Percentiles rank a stretch among this genome's conserved stretches.
Evolutionary conservation across 73 alveolate genomes (phyloP).

Genomic region (Blepharisma japonicum): DNA sequence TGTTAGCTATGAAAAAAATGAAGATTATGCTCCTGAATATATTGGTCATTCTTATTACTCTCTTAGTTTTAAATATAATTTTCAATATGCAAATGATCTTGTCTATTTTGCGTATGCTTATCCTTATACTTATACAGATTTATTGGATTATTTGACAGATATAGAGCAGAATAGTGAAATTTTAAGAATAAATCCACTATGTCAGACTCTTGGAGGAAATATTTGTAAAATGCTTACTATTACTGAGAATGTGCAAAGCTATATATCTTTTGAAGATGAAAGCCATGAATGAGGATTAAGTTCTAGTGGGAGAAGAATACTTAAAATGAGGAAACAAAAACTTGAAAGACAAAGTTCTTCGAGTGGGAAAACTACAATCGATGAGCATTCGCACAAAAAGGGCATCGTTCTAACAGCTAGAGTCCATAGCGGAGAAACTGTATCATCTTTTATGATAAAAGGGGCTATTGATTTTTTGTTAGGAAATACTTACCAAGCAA

Average conservation of each 20-base stretch:
- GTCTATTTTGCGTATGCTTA: slow-evolving; percentile 96
- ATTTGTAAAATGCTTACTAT: slow-evolving; percentile 30
- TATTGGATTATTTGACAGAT: slow-evolving; percentile 76
- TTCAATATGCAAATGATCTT: slow-evolving; percentile 91
- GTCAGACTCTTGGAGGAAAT: slow-evolving; percentile 82
- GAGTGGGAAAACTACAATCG: background rate
- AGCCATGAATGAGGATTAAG: slow-evolving; percentile 33
- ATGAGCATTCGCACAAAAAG: slow-evolving; percentile 45
- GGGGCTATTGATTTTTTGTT: slow-evolving; percentile 86
- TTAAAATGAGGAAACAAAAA: slow-evolving; percentile 15
- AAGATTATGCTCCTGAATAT: background rate
- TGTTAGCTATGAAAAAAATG: slow-evolving; percentile 76
- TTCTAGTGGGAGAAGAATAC: slow-evolving; percentile 54
- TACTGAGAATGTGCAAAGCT: slow-evolving; percentile 20
- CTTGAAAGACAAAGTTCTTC: background rate
- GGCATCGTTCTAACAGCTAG: slow-evolving; percentile 87
- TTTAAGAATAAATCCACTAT: slow-evolving; percentile 57
- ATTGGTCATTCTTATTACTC: slow-evolving; percentile 73
- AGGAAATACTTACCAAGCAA: slow-evolving; percentile 75
- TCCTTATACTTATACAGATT: slow-evolving; percentile 97
- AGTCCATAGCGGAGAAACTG: slow-evolving; percentile 98
- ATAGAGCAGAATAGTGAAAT: slow-evolving; percentile 57
- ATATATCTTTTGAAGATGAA: slow-evolving; percentile 23
- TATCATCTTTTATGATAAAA: slow-evolving; percentile 62
- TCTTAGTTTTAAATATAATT: slow-evolving; percentile 88